Percentiles rank a stretch among this genome's conserved stretches.
phyloP scores from a whole-genome alignment of 177 flowering plant species.

The Vitis hybrid region DNA sequence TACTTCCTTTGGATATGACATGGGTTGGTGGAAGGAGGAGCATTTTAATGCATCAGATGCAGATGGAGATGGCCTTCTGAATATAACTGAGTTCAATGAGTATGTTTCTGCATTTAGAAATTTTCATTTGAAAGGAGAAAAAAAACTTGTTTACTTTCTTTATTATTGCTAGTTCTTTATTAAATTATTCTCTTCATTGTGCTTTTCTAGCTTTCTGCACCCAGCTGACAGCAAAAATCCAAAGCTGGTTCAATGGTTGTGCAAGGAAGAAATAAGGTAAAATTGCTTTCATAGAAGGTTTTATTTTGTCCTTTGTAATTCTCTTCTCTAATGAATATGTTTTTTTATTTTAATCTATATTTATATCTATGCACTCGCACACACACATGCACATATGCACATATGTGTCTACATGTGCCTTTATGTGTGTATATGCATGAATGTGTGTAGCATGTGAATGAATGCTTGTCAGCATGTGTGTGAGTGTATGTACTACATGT shows the following conservation, averaged over 20 bases:
- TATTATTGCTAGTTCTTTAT: slow-evolving; percentile 1
- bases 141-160: neutral
- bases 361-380: no score
- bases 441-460: neutral
- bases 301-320: neutral
- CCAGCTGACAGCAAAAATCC: slow-evolving; percentile 90
- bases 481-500: no score
- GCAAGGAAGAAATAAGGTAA: slow-evolving; percentile 95
- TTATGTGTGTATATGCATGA: neutral
- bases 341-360: neutral
- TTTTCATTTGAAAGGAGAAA: neutral
- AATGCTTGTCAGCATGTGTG: no score
- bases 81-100: slow-evolving; percentile 92
- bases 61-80: slow-evolving; percentile 85
- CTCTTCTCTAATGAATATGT: neutral
- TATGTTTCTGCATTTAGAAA: slow-evolving; percentile 31
- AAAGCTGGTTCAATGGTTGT: slow-evolving; percentile 78
- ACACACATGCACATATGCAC: no score
- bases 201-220: slow-evolving; percentile 70
- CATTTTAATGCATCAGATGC: slow-evolving; percentile 96
- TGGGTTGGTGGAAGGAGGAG: slow-evolving; percentile 99
- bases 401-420: neutral
- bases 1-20: slow-evolving; percentile 64
- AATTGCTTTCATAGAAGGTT: neutral
- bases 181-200: slow-evolving; percentile 7